A percentile compares a stretch with the other conserved stretches of the same genome.
These are phyloP conservation scores for Diplotaxis tenuifolia DNA, from an alignment of 345 rosid genomes.

Conservation along the genomic window DNA sequence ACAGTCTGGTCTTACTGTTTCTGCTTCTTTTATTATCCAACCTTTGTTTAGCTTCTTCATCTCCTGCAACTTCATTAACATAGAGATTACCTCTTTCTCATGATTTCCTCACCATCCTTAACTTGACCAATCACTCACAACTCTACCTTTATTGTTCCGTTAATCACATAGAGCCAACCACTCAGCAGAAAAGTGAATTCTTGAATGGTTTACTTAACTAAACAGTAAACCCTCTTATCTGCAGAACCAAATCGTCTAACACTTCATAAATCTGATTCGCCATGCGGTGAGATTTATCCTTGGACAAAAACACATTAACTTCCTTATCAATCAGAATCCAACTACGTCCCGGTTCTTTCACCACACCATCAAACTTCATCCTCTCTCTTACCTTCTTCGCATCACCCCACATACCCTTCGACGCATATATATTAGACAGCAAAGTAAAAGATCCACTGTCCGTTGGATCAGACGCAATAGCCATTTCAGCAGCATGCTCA, in stretches of 20 bases:
- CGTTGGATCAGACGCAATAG: constrained; percentile 51
- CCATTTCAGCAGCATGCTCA: constrained; percentile 66
- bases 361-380: constrained; percentile 58
- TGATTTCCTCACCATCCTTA: neutral
- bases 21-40: neutral
- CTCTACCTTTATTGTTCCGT: constrained; percentile 4
- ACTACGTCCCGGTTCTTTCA: constrained; percentile 76
- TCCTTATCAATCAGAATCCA: constrained; percentile 56
- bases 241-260: constrained; percentile 48
- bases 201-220: constrained; percentile 11
- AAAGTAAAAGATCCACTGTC: constrained; percentile 68
- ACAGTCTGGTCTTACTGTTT: neutral
- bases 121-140: neutral
- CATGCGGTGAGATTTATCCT: constrained; percentile 46
- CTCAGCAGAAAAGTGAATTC: neutral
- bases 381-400: constrained; percentile 59
- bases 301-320: constrained; percentile 54
- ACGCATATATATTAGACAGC: constrained; percentile 64
- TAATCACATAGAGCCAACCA: neutral
- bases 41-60: constrained; percentile 5
- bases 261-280: constrained; percentile 42
- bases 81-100: neutral
- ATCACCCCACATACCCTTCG: constrained; percentile 70
- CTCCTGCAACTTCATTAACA: neutral
- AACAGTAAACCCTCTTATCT: constrained; percentile 40